Percentiles rank a stretch among this genome's conserved stretches.
phyloP scores from a whole-genome alignment of 2,329 filamentous ascomycete genomes.

The Magnaporthiopsis rhizophila region DNA sequence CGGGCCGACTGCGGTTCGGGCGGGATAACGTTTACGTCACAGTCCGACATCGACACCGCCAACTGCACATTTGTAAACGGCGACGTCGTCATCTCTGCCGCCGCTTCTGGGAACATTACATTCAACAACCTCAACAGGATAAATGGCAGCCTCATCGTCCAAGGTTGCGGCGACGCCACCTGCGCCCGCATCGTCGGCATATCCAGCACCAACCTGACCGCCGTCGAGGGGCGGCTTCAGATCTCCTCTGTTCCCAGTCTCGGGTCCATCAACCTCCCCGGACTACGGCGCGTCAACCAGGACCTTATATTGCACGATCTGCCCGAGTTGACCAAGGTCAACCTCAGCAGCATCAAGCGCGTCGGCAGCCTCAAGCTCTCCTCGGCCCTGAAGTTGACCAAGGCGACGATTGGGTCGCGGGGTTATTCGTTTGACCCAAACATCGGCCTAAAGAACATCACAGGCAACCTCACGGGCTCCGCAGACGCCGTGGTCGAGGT shows the following conservation, averaged over 20 bases:
- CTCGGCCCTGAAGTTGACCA: neutral
- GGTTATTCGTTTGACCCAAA: neutral
- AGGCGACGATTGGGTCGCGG: neutral
- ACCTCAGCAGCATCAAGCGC: conserved; percentile 6
- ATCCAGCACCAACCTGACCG: conserved; percentile 5
- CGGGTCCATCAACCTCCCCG: neutral
- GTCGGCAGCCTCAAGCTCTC: conserved; percentile 7
- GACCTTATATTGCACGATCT: neutral
- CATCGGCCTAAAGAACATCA: conserved; percentile 8
- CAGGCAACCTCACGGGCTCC: neutral
- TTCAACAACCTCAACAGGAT: conserved; percentile 1
- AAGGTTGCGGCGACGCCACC: neutral
- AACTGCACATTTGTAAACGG: conserved; percentile 5
- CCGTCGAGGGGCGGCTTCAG: neutral
- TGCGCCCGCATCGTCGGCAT: neutral
- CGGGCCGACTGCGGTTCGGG: neutral
- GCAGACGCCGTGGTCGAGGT: conserved; percentile 5
- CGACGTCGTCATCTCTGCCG: conserved; percentile 1
- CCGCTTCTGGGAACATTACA: conserved; percentile 2
- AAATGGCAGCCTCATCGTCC: neutral
- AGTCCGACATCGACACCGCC: conserved; percentile 5
- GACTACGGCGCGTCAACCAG: neutral
- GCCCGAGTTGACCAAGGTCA: neutral
- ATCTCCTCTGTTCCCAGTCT: neutral
- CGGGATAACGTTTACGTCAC: neutral